Base-by-base conservation (phyloP, 1,139 yeast genomes). In the Blastobotrys malaysiensis region DNA sequence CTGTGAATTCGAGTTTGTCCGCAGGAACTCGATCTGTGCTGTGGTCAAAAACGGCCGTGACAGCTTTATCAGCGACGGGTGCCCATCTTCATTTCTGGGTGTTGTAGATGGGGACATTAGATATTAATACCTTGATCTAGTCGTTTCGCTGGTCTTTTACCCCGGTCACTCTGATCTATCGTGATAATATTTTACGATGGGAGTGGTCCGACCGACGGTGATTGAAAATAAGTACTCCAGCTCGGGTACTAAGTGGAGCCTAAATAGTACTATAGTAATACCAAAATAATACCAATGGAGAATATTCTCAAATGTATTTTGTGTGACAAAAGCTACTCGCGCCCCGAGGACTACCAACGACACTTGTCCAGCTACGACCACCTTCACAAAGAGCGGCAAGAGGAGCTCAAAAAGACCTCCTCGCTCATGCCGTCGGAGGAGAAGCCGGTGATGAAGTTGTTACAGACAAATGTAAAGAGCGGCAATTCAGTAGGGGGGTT, bases 1-100 rank as follows among this genome's bases (percentile, higher is more conserved):
- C n/a, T 53, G 55, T 14, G 59, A 19, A 1, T 58, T 62, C n/a
- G 61, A 52, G 31, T 55, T 56, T 9, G 27, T 45, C 16, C 59
- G 60, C 5, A 63, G 52, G n/a, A 48, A 47, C 19, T 59, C 61
- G n/a, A 64, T 53, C 43, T 63, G 65, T n/a, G 53, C 36, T 14
- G 57, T 56, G 18, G 59, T 50, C 21, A 61, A 48, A 51, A 50
- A 65, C 46, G 61, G 68, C 53, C 63, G 56, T 7, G 61, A 61
- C 45, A 58, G 58, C 54, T 59, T 63, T 43, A 62, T 62, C 43
- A 58, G 50, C n/a, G 61, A 59, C 1, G 64, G 65, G 31, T 55
- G 56, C 27, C 51, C 51, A 24, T 43, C 39, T 27, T 24, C 27
- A 20, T 26, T 45, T 24, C 13, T 27, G 14, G 43, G 43, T 3